Conservation (phyloP, 169 alveolate genomes). For the Plasmodium gallinaceum region DNA sequence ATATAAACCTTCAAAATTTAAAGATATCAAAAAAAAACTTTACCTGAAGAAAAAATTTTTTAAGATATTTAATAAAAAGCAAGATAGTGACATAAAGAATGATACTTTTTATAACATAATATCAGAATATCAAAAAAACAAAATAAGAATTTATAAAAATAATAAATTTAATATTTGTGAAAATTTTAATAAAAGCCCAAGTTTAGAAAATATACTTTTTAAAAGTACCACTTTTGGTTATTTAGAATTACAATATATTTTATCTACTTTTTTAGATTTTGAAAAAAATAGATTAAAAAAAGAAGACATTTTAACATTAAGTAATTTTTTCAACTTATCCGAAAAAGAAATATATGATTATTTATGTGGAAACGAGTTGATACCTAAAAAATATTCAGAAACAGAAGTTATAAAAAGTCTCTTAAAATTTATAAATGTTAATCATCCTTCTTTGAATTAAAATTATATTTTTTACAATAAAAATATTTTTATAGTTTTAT, state of each 20-base stretch:
- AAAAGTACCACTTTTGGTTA: constrained; percentile 39
- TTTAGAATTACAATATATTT: constrained; percentile 67
- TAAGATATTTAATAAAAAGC: constrained; percentile 27
- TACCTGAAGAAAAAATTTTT: constrained; percentile 52
- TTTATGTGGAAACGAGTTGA: constrained; percentile 37
- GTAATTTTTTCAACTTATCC: constrained; percentile 42
- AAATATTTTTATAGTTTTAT: not conserved
- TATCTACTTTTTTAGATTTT: constrained; percentile 48
- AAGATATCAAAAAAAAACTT: constrained; percentile 45
- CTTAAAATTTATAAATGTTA: constrained; percentile 52
- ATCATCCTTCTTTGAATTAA: constrained; percentile 63
- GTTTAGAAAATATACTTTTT: constrained; percentile 49
- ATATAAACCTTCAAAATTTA: constrained; percentile 73
- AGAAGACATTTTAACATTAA: constrained; percentile 37
- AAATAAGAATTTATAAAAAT: constrained; percentile 50
- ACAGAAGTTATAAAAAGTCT: constrained; percentile 30
- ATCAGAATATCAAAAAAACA: constrained; percentile 21
- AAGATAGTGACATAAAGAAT: not conserved
- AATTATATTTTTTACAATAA: not conserved
- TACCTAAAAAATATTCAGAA: constrained; percentile 33
- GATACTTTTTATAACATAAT: constrained; percentile 32
- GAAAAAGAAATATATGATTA: constrained; percentile 74
- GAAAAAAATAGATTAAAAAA: constrained; percentile 28
- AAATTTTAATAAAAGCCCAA: constrained; percentile 14
- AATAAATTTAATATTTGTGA: constrained; percentile 52